These are phyloP conservation scores for Euphorbia tirucalli DNA, from an alignment of 345 rosid species.

Conservation along the genomic window DNA sequence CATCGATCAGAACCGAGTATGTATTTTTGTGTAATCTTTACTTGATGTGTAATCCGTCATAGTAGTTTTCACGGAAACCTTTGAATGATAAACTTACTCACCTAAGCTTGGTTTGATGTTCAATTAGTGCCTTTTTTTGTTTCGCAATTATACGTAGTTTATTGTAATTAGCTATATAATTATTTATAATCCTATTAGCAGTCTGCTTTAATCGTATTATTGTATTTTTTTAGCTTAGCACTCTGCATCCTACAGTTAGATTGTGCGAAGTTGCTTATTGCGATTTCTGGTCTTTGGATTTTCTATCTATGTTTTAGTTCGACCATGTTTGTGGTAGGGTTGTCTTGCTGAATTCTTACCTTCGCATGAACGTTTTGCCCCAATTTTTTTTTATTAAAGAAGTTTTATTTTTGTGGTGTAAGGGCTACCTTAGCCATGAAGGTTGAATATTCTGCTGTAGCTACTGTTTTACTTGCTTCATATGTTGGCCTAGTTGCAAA, in stretches of 20 bases:
- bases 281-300: neutral
- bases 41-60: neutral
- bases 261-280: neutral
- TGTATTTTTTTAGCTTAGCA: neutral
- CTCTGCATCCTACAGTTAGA: neutral
- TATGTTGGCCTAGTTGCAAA: neutral
- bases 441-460: neutral
- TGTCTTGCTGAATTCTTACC: neutral
- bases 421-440: neutral
- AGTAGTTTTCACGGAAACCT: neutral
- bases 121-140: neutral
- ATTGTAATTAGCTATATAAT: too few species aligned
- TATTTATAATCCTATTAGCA: too few species aligned
- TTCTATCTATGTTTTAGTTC: neutral
- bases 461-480: neutral
- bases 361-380: neutral
- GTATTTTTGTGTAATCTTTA: neutral
- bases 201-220: too few species aligned
- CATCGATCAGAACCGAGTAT: constrained; percentile 80
- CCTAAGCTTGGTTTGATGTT: neutral
- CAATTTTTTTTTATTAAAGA: neutral
- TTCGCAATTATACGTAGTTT: too few species aligned
- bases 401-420: neutral
- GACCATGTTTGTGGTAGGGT: neutral
- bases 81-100: neutral